phyloP scores from a whole-genome alignment of 306 rosid genomes.

The Trifolium repens region DNA sequence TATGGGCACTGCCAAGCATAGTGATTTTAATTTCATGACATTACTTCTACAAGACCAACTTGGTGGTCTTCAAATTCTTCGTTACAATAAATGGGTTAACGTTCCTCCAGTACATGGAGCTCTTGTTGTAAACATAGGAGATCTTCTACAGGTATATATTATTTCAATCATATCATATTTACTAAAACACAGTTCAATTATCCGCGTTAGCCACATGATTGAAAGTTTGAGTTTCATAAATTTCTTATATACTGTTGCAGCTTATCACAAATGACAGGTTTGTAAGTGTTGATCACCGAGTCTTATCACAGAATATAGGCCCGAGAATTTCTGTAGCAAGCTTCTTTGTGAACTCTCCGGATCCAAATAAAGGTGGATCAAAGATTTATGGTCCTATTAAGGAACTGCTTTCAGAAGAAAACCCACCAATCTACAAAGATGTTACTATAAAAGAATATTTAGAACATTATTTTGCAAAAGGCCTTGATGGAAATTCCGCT shows the following conservation, averaged over 20 bases:
- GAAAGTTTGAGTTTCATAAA: not conserved
- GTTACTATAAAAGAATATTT: constrained; percentile 36
- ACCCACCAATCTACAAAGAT: constrained; percentile 45
- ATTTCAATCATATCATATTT: too few species aligned
- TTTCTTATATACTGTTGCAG: constrained; percentile 34
- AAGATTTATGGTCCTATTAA: constrained; percentile 61
- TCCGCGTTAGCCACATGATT: too few species aligned
- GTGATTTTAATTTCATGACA: constrained; percentile 46
- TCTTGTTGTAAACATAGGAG: constrained; percentile 43
- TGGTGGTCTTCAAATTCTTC: constrained; percentile 61
- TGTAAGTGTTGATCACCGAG: constrained; percentile 47
- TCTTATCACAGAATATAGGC: constrained; percentile 37
- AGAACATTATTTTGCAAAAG: constrained; percentile 24
- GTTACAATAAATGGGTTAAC: constrained; percentile 34
- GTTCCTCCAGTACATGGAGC: constrained; percentile 37
- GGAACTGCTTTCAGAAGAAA: constrained; percentile 58
- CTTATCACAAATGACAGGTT: constrained; percentile 50
- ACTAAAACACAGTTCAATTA: too few species aligned
- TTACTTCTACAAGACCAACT: constrained; percentile 55
- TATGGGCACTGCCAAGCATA: constrained; percentile 37
- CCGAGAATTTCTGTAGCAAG: constrained; percentile 51
- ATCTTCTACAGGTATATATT: constrained; percentile 35
- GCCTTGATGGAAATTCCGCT: constrained; percentile 50
- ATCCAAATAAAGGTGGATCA: not conserved
- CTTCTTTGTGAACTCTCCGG: constrained; percentile 29